Base-by-base conservation (phyloP, 2,329 filamentous ascomycete genomes). In the Metarhizium sp. region DNA sequence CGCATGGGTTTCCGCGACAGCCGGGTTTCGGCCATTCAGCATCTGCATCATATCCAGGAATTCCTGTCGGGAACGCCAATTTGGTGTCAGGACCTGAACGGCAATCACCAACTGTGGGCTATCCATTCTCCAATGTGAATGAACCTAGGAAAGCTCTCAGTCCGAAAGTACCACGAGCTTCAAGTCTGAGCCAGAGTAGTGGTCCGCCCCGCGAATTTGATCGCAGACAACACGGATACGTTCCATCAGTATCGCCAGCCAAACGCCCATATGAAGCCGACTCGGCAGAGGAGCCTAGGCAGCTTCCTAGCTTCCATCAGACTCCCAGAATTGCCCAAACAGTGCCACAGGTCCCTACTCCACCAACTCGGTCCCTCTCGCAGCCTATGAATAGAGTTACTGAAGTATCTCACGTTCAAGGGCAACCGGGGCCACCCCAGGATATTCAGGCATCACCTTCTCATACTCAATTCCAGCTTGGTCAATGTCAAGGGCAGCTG, bases 181-280 rank as follows among this genome's bases (percentile, higher is more conserved):
- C 64, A 53, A 69, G 63, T 55, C 53, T 68, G 5, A 63, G 65
- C 10, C 65, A 69, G 20, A 55, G 61, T 5, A 46, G 49, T 25
- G 51, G 40, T 25, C 54, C 61, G 8, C 58, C 57, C 29, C 61
- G 61, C 34, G 66, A 66, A 20, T 16, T 57, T 10, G 67, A 68
- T 30, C 32, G 50, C 29, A 63, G 66, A 40, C 57, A 55, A 29
- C 60, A 59, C 34, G 56, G 59, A 2, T 52, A 60, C 10, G 54
- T 61, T 5, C 60, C 64, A 8, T 58, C 59, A 14, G 58, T 63
- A 29, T 61, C 67, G 30, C 64, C 68, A 10, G 57, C 62, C 32
- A 72, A 72, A 54, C 65, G 70, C 4, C 68, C 66, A 14, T 68
- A 66, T 51, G 68, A 69, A 32, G 56, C 58, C 4, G 64, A 68